Evolutionary conservation across 805 yeast species (phyloP), one percentile per base, ranked within the genome.

Genomic region (Ogataea glucozyma): DNA sequence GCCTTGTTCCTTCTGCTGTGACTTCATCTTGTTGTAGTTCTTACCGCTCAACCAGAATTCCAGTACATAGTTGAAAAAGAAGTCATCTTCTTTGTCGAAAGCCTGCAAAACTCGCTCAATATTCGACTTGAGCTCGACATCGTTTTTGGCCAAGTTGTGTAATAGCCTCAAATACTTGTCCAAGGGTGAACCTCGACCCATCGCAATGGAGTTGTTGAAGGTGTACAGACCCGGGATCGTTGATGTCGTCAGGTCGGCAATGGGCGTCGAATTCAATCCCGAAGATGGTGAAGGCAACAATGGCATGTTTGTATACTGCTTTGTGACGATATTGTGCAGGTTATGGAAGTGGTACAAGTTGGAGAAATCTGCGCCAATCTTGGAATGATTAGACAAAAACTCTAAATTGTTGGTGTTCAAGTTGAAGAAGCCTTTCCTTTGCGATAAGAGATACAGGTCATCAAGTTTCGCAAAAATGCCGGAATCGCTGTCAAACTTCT

Each of bases 21-120:
- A 53, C 23, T 56, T 56, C 46, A 46, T 47, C 33, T 61, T 58
- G 46, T 55, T 62, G 43, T 52, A 60, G 19, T 57, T 58, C 46
- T 60, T 62, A 7, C 62, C 62, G 42, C 56, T 56, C 6, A 58
- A 49, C 67, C 67, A 63, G 38, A 61, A 57, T 41, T 60, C 63
- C 11, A 63, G 49, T 3, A 63, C 67, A 32, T 62, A 63, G 34
- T 58, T 53, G 38, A 62, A 61, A 31, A 63, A 63, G 41, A 47
- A 54, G 45, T 61, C 66, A 46, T 63, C 67, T 31, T 60, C 65
- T 12, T 61, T 51, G 31, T 61, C 61, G 42, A 63, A 63, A 2
- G 63, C 58, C 22, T 51, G 48, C 20, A 63, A 38, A 11, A 63
- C 57, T 12, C 37, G 34, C 33, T 58, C 61, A 26, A 61, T 54